A percentile compares a stretch with the other conserved stretches of the same genome.
These are phyloP conservation scores for Mucor irregularis DNA, from an alignment of 371 early-diverging fungal genomes.

Conservation along the genomic window DNA sequence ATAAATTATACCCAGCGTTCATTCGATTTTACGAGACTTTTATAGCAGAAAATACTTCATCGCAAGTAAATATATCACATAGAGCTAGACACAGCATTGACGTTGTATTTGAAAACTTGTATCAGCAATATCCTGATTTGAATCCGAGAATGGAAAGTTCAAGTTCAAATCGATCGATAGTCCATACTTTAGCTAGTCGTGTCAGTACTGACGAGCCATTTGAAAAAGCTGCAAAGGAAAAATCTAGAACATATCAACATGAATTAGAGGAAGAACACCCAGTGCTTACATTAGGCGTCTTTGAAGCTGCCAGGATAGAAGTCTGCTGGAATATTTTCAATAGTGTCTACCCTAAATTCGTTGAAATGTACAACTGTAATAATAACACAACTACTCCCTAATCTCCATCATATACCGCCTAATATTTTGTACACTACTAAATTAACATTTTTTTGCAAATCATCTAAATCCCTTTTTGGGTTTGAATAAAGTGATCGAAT, in stretches of 20 bases:
- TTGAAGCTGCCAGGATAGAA: conserved; percentile 36
- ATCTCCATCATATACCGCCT: no score
- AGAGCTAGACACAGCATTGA: conserved; percentile 32
- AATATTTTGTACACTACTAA: no score
- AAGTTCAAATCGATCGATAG: background rate
- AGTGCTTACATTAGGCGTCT: conserved; percentile 4
- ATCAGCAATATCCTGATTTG: background rate
- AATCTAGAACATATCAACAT: background rate
- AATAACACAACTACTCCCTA: no score
- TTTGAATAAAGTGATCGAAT: background rate
- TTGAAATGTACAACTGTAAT: conserved; percentile 12
- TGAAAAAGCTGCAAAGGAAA: background rate
- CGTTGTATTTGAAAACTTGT: conserved; percentile 2
- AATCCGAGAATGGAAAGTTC: background rate
- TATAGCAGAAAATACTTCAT: conserved; percentile 31
- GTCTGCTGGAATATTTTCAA: conserved; percentile 50
- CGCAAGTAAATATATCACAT: conserved; percentile 44
- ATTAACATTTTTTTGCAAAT: no score
- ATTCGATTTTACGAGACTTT: conserved; percentile 36
- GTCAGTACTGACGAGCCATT: background rate
- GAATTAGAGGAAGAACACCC: background rate
- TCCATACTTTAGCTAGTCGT: no score
- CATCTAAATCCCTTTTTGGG: no score
- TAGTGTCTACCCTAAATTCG: conserved; percentile 40
- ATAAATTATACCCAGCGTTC: conserved; percentile 16